phyloP scores from a whole-genome alignment of 495 filamentous ascomycete species.

The Pseudomonodictys pantanalensis region DNA sequence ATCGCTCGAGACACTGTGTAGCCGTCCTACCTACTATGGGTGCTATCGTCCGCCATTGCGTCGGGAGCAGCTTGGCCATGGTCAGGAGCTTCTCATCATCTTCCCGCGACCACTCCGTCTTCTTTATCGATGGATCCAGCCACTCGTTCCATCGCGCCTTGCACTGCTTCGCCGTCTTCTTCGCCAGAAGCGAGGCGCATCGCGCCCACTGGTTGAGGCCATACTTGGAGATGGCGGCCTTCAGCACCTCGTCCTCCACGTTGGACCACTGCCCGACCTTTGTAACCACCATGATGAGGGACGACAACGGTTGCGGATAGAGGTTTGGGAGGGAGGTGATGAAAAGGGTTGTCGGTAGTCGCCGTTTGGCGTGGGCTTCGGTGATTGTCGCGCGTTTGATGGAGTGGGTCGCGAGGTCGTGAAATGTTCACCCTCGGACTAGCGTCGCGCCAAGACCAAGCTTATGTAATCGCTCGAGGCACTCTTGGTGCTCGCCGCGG shows the following conservation, averaged over 20 bases:
- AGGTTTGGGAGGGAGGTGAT: background rate
- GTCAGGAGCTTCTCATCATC: conserved; percentile 97
- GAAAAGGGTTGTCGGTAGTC: background rate
- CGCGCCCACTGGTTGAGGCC: conserved; percentile 95
- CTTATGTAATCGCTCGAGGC: no score
- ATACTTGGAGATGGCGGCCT: conserved; percentile 58
- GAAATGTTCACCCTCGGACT: no score
- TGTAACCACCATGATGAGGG: conserved; percentile 84
- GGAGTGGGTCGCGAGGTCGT: no score
- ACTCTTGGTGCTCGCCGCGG: no score
- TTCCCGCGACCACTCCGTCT: conserved; percentile 98
- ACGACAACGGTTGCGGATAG: background rate
- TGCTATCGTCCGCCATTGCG: conserved; percentile 90
- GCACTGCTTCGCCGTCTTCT: conserved; percentile 98
- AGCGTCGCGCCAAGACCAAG: no score
- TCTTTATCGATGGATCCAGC: conserved; percentile 95
- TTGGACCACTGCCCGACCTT: conserved; percentile 96
- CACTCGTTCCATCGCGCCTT: conserved; percentile 98
- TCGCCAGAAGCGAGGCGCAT: conserved; percentile 92
- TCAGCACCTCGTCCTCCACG: conserved; percentile 92
- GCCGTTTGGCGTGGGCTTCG: no score
- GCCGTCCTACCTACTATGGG: conserved; percentile 95
- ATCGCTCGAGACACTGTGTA: conserved; percentile 93
- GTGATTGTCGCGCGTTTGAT: background rate
- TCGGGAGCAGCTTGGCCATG: conserved; percentile 96